Evolutionary conservation across 495 filamentous ascomycete species (phyloP).

Genomic region (Pyronema omphalodes): DNA sequence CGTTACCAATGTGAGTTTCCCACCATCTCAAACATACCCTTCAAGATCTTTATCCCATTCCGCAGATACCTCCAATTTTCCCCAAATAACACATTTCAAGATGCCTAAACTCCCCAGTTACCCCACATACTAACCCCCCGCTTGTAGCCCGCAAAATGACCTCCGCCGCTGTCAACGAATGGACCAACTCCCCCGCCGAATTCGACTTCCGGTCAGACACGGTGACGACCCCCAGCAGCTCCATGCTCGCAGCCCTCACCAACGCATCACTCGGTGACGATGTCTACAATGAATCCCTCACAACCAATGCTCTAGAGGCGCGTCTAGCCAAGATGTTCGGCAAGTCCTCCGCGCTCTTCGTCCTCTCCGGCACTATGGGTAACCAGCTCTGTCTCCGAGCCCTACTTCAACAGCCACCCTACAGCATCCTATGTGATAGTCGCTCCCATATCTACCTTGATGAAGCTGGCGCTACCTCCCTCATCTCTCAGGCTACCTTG

Average conservation of each 20-base stretch:
- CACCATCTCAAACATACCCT: too few relatives aligned
- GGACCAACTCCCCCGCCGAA: conserved; percentile 31
- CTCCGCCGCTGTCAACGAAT: conserved; percentile 3
- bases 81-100: too few relatives aligned
- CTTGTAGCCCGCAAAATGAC: not conserved
- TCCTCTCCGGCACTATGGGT: conserved; percentile 81
- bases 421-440: conserved; percentile 50
- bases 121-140: not conserved
- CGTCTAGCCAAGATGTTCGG: conserved; percentile 50
- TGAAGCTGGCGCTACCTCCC: conserved; percentile 54
- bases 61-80: too few relatives aligned
- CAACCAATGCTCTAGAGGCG: conserved; percentile 51
- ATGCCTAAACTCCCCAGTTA: too few relatives aligned
- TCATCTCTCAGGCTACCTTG: conserved; percentile 40
- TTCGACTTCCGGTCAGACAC: conserved; percentile 54
- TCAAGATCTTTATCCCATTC: too few relatives aligned
- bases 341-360: conserved; percentile 56
- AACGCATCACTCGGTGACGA: conserved; percentile 51
- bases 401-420: conserved; percentile 49
- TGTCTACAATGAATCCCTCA: conserved; percentile 66
- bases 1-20: too few relatives aligned
- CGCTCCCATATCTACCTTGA: conserved; percentile 47
- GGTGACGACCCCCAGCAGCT: conserved; percentile 64
- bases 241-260: conserved; percentile 56
- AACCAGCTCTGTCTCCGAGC: conserved; percentile 58